Base-by-base conservation (phyloP, 106 monocot genomes). In the Apostasia ramifera region DNA sequence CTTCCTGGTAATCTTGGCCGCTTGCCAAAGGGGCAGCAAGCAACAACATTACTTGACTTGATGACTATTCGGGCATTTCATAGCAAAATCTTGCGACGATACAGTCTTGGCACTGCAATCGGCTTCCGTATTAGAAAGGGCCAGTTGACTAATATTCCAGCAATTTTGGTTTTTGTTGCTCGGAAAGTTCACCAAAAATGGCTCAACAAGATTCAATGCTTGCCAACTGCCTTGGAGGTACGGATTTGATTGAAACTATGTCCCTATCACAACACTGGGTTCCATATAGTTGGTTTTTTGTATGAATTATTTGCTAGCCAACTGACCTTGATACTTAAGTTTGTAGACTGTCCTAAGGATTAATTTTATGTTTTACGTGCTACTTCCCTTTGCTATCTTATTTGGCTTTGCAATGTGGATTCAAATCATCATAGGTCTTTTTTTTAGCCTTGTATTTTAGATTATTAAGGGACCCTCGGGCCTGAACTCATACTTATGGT, bases 11-110 rank as follows among this genome's bases (percentile, higher is more conserved):
- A 82, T 66, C 79, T 78, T 62, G 87, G 81, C 15, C 58, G 90
- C 3, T 47, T 80, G 61, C 92, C 98, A 69, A 80, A 76, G 52
- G 98, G 90, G 7, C 87, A 90, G 57, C 92, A 81, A 70, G 98
- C 98, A 8, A 87, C 87, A 2, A 85, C 93, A 72, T 80, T 98
- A 63, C 90, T 98, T 67, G 98, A 98, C 42, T 76, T 98, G 70
- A 98, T 98, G 98, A 98, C 93, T 38, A 85, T 89, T 71, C 76
- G 98, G 85, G 98, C 98, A 60, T 98, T 90, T 47, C 98, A 98
- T 55, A 98, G 98, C 87, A 98, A 98, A 72, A 85, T 98, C 8
- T 79, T 98, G 70, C 89, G 93, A 11, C 77, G 98, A 37, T 90
- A 74, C 53, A 98, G 93, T 79, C 84, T 98, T 60, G 89, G 92